Conservation (phyloP, 2,329 filamentous ascomycete genomes). For the Shiraia bambusicola region DNA sequence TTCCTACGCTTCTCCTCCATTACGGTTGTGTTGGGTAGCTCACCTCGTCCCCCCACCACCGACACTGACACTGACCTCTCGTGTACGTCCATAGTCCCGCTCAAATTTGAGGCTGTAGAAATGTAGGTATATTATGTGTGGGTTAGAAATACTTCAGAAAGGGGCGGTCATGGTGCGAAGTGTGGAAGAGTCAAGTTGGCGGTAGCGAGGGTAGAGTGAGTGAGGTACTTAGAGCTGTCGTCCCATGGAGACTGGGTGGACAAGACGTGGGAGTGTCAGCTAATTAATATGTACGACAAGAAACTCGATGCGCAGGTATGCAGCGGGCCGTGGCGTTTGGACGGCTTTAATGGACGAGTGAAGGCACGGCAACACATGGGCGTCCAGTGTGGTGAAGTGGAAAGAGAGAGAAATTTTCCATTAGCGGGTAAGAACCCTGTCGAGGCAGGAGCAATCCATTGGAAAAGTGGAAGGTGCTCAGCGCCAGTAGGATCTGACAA, state of each 20-base stretch:
- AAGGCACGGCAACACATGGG: slow-evolving; percentile 29
- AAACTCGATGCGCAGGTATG: slow-evolving; percentile 17
- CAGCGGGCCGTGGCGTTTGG: slow-evolving; percentile 22
- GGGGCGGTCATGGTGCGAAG: slow-evolving; percentile 21
- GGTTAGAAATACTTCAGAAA: slow-evolving; percentile 18
- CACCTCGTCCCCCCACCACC: slow-evolving; percentile 35
- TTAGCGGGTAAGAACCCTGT: slow-evolving; percentile 32
- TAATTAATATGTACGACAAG: slow-evolving; percentile 27
- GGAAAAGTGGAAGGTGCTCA: slow-evolving; percentile 20
- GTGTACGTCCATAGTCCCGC: slow-evolving; percentile 33
- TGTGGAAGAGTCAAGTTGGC: slow-evolving; percentile 28
- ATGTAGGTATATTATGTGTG: slow-evolving; percentile 5
- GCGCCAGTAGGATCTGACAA: slow-evolving; percentile 11
- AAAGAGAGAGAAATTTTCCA: slow-evolving; percentile 24
- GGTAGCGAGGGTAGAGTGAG: slow-evolving; percentile 32
- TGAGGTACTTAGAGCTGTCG: slow-evolving; percentile 21
- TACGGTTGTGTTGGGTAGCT: slow-evolving; percentile 19
- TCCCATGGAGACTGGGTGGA: slow-evolving; percentile 21
- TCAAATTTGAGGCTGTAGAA: slow-evolving; percentile 3
- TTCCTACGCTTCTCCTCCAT: slow-evolving; percentile 20
- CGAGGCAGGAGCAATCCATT: slow-evolving; percentile 10
- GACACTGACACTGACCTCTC: slow-evolving; percentile 31
- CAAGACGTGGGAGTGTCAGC: slow-evolving; percentile 12
- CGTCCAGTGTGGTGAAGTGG: slow-evolving; percentile 25
- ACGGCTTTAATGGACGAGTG: slow-evolving; percentile 16